These are phyloP conservation scores for Phyllosticta citriasiana DNA, from an alignment of 2,329 filamentous ascomycete species.

Conservation along the genomic window DNA sequence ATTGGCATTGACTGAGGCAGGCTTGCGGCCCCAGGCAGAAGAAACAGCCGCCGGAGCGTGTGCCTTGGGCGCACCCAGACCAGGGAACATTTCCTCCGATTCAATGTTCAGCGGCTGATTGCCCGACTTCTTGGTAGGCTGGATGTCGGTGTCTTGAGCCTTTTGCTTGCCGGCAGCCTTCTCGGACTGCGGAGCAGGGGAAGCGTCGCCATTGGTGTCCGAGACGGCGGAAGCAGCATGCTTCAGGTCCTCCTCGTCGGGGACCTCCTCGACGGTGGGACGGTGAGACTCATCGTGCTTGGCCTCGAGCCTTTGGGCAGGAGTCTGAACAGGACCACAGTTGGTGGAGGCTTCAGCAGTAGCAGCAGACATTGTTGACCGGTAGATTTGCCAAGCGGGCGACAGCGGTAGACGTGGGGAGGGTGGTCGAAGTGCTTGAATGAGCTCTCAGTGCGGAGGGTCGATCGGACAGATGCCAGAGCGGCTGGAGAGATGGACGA, in stretches of 20 bases:
- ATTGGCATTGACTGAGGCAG: constrained; percentile 37
- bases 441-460: constrained; percentile 23
- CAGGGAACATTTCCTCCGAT: constrained; percentile 89
- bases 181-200: constrained; percentile 40
- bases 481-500: constrained; percentile 8
- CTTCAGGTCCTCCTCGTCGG: constrained; percentile 65
- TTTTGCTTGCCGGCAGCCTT: constrained; percentile 64
- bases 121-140: constrained; percentile 23
- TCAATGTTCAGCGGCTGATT: constrained; percentile 58
- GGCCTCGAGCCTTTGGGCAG: constrained; percentile 52
- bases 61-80: constrained; percentile 66
- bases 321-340: constrained; percentile 26
- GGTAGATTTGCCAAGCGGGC: constrained; percentile 8
- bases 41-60: constrained; percentile 49
- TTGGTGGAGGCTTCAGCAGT: constrained; percentile 27
- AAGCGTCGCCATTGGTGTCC: constrained; percentile 13
- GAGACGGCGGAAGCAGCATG: constrained; percentile 30
- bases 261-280: constrained; percentile 68
- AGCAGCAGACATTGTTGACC: constrained; percentile 26
- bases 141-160: constrained; percentile 35
- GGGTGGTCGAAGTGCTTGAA: constrained; percentile 21
- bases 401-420: constrained; percentile 21
- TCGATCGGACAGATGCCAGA: constrained; percentile 28
- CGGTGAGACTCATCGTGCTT: constrained; percentile 44
- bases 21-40: constrained; percentile 69